Percentiles rank a stretch among this genome's conserved stretches.
Conservation (phyloP, 2,329 filamentous ascomycete genomes). For the Trichoderma sp. region DNA sequence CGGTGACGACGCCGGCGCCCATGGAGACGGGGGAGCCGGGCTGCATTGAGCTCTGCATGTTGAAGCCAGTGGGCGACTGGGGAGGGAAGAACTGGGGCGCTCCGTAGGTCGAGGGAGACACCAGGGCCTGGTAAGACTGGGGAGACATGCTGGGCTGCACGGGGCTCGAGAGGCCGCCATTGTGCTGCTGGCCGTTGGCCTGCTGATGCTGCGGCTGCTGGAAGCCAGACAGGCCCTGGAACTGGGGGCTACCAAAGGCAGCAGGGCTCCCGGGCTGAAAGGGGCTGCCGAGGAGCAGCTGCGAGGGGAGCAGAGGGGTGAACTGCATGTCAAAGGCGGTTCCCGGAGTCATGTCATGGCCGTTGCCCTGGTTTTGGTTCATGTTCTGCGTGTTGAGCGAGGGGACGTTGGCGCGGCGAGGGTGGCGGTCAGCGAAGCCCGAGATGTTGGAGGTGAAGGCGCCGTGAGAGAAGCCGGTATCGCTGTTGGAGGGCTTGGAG, state of each 20-base stretch:
- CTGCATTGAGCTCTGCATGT: slow-evolving; percentile 57
- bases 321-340: slow-evolving; percentile 98
- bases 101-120: slow-evolving; percentile 82
- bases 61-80: slow-evolving; percentile 84
- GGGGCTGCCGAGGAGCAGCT: slow-evolving; percentile 90
- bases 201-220: slow-evolving; percentile 60
- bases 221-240: slow-evolving; percentile 80
- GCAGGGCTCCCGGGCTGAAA: slow-evolving; percentile 94
- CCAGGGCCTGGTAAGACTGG: slow-evolving; percentile 79
- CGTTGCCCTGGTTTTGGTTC: slow-evolving; percentile 46
- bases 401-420: slow-evolving; percentile 82
- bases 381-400: slow-evolving; percentile 85
- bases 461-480: slow-evolving; percentile 89
- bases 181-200: slow-evolving; percentile 56
- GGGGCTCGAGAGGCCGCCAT: slow-evolving; percentile 70
- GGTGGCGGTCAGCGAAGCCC: slow-evolving; percentile 84
- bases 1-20: slow-evolving; percentile 78
- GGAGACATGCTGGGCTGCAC: slow-evolving; percentile 78
- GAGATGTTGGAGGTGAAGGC: slow-evolving; percentile 86
- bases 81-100: slow-evolving; percentile 83
- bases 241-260: slow-evolving; percentile 87
- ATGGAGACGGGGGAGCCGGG: slow-evolving; percentile 76
- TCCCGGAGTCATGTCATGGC: slow-evolving; percentile 81
- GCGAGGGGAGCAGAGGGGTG: slow-evolving; percentile 90
- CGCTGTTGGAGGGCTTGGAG: slow-evolving; percentile 79